phyloP scores from a whole-genome alignment of 331 rosid species.

The Malus hybrid region DNA sequence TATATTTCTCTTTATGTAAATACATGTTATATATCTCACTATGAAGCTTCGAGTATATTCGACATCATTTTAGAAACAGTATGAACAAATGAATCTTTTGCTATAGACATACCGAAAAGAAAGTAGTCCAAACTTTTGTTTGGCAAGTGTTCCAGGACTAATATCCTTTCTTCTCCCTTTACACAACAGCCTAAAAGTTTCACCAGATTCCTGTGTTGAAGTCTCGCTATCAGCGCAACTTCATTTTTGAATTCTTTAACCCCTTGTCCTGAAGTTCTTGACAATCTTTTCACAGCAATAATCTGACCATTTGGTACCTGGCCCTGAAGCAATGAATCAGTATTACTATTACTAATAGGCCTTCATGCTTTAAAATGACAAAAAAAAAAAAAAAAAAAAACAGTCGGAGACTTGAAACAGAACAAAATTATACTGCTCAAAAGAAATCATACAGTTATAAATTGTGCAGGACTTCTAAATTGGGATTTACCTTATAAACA shows the following conservation, averaged over 20 bases:
- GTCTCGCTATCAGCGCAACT: not conserved
- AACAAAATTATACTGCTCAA: not conserved
- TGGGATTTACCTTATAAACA: not conserved
- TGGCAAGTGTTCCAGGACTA: not conserved
- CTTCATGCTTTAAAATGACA: not conserved
- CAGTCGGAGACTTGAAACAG: too few species aligned
- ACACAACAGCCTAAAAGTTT: conserved; percentile 10
- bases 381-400: too few species aligned
- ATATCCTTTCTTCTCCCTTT: not conserved
- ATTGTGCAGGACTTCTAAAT: not conserved
- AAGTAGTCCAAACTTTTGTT: conserved; percentile 13
- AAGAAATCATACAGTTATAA: not conserved
- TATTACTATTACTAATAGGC: not conserved
- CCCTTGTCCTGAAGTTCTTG: conserved; percentile 7
- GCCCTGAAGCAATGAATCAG: conserved; percentile 1
- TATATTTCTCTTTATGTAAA: not conserved
- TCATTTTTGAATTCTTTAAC: not conserved
- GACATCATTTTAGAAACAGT: not conserved
- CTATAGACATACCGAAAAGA: not conserved
- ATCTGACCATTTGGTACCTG: conserved; percentile 3
- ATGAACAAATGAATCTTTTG: not conserved
- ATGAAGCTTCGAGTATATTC: not conserved
- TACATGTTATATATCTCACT: too few species aligned
- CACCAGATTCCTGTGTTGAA: conserved; percentile 25
- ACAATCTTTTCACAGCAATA: conserved; percentile 5